phyloP scores from a whole-genome alignment of 116 monocot genomes.

The Dioscorea cayenensis region DNA sequence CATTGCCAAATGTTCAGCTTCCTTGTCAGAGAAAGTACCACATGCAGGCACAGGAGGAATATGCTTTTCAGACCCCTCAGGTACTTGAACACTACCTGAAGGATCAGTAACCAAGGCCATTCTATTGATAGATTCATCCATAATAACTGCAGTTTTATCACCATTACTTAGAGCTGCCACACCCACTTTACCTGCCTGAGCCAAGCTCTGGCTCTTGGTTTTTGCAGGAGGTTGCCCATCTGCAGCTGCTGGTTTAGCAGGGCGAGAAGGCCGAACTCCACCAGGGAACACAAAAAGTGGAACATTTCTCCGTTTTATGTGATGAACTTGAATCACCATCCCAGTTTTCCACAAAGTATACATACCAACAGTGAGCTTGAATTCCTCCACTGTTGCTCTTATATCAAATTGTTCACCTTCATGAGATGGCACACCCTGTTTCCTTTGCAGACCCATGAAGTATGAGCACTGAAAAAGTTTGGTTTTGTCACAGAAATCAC shows the following conservation, averaged over 20 bases:
- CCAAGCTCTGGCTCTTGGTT: constrained; percentile 7
- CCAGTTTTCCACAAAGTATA: constrained; percentile 69
- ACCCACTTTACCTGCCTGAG: constrained; percentile 15
- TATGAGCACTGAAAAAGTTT: constrained; percentile 51
- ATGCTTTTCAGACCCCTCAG: constrained; percentile 10
- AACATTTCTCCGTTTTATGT: constrained; percentile 73
- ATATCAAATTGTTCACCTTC: constrained; percentile 89
- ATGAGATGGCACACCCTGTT: constrained; percentile 45
- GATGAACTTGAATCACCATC: constrained; percentile 86
- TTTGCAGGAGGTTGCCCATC: not conserved
- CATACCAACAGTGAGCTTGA: constrained; percentile 44
- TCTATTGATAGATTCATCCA: constrained; percentile 16
- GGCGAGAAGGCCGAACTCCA: constrained; percentile 60
- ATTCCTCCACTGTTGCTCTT: constrained; percentile 84
- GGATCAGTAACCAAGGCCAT: constrained; percentile 5
- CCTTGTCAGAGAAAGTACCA: not conserved
- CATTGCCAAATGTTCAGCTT: constrained; percentile 9
- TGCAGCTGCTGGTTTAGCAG: constrained; percentile 11
- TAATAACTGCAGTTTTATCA: constrained; percentile 10
- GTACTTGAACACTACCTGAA: constrained; percentile 10
- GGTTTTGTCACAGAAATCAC: constrained; percentile 62
- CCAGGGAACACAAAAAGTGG: constrained; percentile 88
- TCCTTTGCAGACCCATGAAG: constrained; percentile 87
- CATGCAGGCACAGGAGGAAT: not conserved
- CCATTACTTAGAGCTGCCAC: not conserved